Evolutionary conservation across 805 yeast genomes (phyloP), one percentile per base, ranked within the genome.

Genomic region (Saturnispora mendoncae): DNA sequence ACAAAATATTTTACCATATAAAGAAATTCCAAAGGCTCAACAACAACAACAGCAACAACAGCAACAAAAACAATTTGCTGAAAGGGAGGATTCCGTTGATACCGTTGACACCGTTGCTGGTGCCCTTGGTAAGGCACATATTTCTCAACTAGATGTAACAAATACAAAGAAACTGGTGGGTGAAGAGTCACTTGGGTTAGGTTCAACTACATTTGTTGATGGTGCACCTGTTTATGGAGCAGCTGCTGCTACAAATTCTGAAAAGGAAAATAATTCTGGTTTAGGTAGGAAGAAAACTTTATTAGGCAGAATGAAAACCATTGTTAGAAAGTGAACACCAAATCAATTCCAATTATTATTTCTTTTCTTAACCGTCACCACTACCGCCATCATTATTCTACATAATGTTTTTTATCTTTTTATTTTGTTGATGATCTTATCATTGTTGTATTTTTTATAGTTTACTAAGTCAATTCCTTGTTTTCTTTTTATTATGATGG

Each of bases 171-270:
- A 78, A 75, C 84, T 25, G 71, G 95, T 90, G 58, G 98, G 98
- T 15, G 74, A 76, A 36, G 71, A 83, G 2, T 84, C 97, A 1
- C 70, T 81, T 39, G 98, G 98, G 1, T 69, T 92, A 33, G 98
- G 98, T 3, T 75, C 90, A 1, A 74, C 95, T 2, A 90, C 98
- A 0, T 90, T 90, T 57, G 58, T 90, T 46, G 96, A 92, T 60
- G 98, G 98, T 27, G 92, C 97, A 0, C 97, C 97, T 12, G 98
- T 97, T 4, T 56, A 51, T 39, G 60, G 60, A 21, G 18, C 19
- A 33, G 29, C 30, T n/a, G 18, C 4, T 23, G 45, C 37, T 10
- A 21, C 41, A 4, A 32, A 39, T 46, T 39, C 45, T 7, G 35
- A 38, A 6, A 64, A 81, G 38, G 61, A 64, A 29, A 62, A 80